Conservation (phyloP, 257 asterid genomes). For the Solanum clarkiae region DNA sequence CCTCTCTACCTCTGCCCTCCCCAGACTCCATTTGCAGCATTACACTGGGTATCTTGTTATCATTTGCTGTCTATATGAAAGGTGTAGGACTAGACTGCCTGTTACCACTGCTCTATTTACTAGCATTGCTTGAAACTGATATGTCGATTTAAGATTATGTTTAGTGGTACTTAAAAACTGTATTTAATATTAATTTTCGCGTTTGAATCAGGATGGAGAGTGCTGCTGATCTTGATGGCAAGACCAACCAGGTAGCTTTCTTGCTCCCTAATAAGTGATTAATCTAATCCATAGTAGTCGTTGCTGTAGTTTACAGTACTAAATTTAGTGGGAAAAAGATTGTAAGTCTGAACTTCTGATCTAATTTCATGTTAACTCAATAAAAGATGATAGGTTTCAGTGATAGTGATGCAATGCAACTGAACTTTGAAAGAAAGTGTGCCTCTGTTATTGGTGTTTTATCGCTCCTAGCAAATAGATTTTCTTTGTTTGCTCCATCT, state of each 20-base stretch:
- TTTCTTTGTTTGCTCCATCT: not conserved
- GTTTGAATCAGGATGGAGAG: constrained; percentile 20
- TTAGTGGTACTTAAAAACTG: not conserved
- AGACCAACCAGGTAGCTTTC: constrained; percentile 22
- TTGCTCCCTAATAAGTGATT: not conserved
- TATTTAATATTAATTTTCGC: not conserved
- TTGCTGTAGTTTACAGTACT: not conserved
- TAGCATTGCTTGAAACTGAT: not conserved
- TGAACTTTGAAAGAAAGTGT: not conserved
- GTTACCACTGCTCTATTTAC: not conserved
- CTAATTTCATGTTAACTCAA: not conserved
- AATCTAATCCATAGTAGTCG: not conserved
- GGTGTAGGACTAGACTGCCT: not conserved
- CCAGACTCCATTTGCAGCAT: not conserved
- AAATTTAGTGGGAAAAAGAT: not conserved
- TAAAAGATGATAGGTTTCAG: not conserved
- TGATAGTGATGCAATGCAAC: not conserved
- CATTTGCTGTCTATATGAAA: not conserved
- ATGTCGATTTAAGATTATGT: not conserved
- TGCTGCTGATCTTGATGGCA: constrained; percentile 10
- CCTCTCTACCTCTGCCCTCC: not conserved
- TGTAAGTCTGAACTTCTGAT: not conserved
- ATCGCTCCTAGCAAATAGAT: not conserved
- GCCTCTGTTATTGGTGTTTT: not conserved
- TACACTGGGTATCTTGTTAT: not conserved